A percentile compares a stretch with the other conserved stretches of the same genome.
Evolutionary conservation across 2,329 filamentous ascomycete species (phyloP).

Genomic region (Decorospora gaudefroyi): DNA sequence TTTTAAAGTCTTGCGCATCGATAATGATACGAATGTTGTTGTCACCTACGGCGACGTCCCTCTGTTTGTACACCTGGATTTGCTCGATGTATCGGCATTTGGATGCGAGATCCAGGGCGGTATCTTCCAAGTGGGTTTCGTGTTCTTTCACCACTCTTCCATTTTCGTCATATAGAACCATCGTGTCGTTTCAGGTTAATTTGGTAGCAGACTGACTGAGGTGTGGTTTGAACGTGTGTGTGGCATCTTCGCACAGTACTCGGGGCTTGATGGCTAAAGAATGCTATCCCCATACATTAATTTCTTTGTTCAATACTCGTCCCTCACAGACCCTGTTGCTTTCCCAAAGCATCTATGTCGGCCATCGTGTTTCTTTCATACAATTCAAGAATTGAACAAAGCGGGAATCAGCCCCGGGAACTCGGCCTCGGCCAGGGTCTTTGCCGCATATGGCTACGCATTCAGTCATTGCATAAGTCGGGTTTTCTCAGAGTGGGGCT

Average conservation of each 20-base stretch:
- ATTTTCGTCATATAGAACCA: conserved; percentile 20
- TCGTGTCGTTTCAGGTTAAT: background rate
- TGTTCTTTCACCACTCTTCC: conserved; percentile 16
- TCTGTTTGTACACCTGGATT: conserved; percentile 4
- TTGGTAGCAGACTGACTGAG: too few relatives aligned
- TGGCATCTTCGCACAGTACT: background rate
- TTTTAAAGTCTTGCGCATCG: conserved; percentile 6
- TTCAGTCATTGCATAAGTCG: background rate
- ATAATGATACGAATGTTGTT: conserved; percentile 9
- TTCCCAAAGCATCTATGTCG: background rate
- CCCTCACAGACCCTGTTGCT: background rate
- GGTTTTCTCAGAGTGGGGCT: too few relatives aligned
- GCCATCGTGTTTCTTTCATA: background rate
- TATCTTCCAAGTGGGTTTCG: conserved; percentile 16
- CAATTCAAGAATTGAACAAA: conserved; percentile 1
- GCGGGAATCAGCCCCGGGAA: background rate
- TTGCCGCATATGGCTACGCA: background rate
- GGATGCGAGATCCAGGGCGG: conserved; percentile 1
- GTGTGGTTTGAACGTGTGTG: too few relatives aligned
- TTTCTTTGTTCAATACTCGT: background rate
- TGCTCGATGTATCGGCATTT: conserved; percentile 7
- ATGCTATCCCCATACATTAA: background rate
- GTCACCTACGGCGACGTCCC: background rate
- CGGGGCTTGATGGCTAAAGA: background rate
- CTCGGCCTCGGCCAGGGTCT: background rate